Base-by-base conservation (phyloP, 2,329 filamentous ascomycete genomes). In the Diaporthe sp. region DNA sequence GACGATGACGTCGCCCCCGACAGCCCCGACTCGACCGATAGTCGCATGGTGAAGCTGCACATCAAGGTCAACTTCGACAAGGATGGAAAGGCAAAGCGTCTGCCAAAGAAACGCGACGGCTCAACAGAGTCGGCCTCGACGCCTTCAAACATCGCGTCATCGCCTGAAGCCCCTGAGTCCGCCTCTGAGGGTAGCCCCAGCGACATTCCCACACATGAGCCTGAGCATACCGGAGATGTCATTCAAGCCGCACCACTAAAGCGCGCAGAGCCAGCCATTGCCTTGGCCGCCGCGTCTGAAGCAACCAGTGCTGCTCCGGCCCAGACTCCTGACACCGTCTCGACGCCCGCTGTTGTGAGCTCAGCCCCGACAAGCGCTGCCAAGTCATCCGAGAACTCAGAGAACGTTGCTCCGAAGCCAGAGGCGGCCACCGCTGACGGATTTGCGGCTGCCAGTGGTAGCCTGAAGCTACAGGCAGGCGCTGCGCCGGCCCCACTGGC, bases 1-100 rank as follows among this genome's bases (percentile, higher is more conserved):
- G 87, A 89, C 63, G 79, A 88, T 56, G 83, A 86, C 1, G 86
- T 87, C 50, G 83, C 85, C 25, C 68, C 74, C 42, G 76, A 72
- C 27, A 73, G 73, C 47, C 63, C 59, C 15, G 77, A 75, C n/a
- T 70, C 73, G n/a, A 63, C 55, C 75, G 87, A 87, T 78, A 94
- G 91, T 77, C 87, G 96, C 53, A 88, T 98, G 68, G 93, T 98
- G 73, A 96, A 94, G 81, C 87, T 98, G 19, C 87, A 88, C 9
- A 83, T 92, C 30, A 86, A 86, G 53, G 77, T 86, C 79, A 61
- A 85, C 77, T 77, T 84, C 44, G 81, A 84, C 68, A 77, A 82
- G 73, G 79, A 83, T 66, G 82, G 81, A 70, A 79, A 81, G 59
- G 81, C 79, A 66, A 79, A 81, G 63, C 79, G 80, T 56, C 75